Base-by-base conservation (phyloP, 2,329 filamentous ascomycete species). In the Diaporthe helianthi region DNA sequence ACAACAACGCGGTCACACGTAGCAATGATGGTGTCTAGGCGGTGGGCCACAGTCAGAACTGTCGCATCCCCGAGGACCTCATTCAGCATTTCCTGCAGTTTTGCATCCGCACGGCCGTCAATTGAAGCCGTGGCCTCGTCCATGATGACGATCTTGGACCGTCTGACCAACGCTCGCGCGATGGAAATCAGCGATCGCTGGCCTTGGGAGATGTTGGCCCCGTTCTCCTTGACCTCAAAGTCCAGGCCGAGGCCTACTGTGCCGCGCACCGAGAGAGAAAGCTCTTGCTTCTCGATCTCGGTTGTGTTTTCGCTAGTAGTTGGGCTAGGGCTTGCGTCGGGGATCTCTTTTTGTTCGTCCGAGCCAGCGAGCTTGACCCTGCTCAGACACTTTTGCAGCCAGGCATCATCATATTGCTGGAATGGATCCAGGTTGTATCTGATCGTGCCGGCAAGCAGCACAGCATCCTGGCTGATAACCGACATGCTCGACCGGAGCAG, bases 111-210 rank as follows among this genome's bases (percentile, higher is more conserved):
- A 73, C 92, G 90, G 75, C 91, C 89, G 73, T 93, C 91, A 4
- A 93, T 88, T 0, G 84, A 87, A 1, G 86, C 88, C 0, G 91
- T 93, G 1, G 91, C 91, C 76, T 93, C 91, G 78, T 93, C 91
- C 74, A 90, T 92, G 22, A 93, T 85, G 71, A 93, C 91, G 74
- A 93, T 92, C 69, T 88, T 88, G 0, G 87, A 88, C 24, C 86
- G 83, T 46, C 89, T 85, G 1, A 93, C 89, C 5, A 93, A 82
- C 0, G 91, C 91, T 1, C 91, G 85, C 0, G 90, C 90, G 0
- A 93, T 80, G 1, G 91, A 90, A 84, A 93, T 90, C 31, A 93
- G 82, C 76, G 93, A 91, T 22, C 91, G 84, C 77, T 93, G 90
- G 1, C 90, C 90, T 10, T 91, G 85, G 0, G 88, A 92, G 81